Evolutionary conservation across 257 asterid species (phyloP).

Genomic region (Salvia splendens): DNA sequence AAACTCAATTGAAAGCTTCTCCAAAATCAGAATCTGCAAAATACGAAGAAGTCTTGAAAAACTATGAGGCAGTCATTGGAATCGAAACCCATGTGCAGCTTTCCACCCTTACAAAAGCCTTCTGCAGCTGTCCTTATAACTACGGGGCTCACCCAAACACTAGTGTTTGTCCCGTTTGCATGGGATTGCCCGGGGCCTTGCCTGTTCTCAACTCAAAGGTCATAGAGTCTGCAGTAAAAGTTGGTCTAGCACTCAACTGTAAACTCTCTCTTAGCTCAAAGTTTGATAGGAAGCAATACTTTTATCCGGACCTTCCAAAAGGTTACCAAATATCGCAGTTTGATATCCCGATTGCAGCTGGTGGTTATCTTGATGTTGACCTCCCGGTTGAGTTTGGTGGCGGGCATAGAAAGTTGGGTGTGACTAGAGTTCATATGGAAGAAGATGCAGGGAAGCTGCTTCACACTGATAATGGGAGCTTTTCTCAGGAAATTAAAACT

Average conservation of each 20-base stretch:
- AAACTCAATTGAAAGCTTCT: constrained; percentile 46
- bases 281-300: constrained; percentile 94
- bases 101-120: constrained; percentile 57
- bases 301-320: constrained; percentile 96
- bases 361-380: constrained; percentile 85
- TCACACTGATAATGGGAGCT: constrained; percentile 70
- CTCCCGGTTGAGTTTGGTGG: constrained; percentile 95
- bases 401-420: constrained; percentile 87
- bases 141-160: constrained; percentile 91
- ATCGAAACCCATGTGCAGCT: constrained; percentile 95
- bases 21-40: constrained; percentile 14
- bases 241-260: constrained; percentile 87
- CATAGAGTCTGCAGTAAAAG: constrained; percentile 72
- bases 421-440: constrained; percentile 98
- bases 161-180: constrained; percentile 79
- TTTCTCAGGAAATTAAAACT: constrained; percentile 67
- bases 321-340: constrained; percentile 98
- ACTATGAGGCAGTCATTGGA: constrained; percentile 86
- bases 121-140: constrained; percentile 59
- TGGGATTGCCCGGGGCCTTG: constrained; percentile 98
- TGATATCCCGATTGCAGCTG: constrained; percentile 79
- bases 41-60: constrained; percentile 55
- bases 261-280: constrained; percentile 71
- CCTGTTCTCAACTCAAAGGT: constrained; percentile 93
- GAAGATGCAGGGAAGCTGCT: constrained; percentile 98